Percentiles rank a stretch among this genome's conserved stretches.
phyloP scores from a whole-genome alignment of 2,329 filamentous ascomycete genomes.

The Verticillium albo-atrum region DNA sequence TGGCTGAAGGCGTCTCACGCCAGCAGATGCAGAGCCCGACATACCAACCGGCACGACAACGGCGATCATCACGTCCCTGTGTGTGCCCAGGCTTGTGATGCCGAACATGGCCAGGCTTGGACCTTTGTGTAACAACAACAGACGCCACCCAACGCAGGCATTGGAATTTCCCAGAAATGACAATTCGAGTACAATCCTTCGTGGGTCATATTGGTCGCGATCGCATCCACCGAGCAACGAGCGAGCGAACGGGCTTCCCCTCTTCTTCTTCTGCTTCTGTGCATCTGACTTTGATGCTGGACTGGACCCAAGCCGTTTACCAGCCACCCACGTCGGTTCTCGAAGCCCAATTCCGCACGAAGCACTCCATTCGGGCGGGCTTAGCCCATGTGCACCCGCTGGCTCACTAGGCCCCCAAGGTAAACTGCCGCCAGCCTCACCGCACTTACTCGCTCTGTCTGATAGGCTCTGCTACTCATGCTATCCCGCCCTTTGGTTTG shows the following conservation, averaged over 20 bases:
- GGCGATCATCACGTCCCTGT: neutral
- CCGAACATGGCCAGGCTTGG: neutral
- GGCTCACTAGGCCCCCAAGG: constrained; percentile 1
- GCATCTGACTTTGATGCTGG: neutral
- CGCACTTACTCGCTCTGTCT: constrained; percentile 11
- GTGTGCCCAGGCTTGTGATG: neutral
- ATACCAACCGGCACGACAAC: neutral
- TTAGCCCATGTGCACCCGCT: neutral
- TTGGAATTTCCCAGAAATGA: too few relatives aligned
- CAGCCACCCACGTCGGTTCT: neutral
- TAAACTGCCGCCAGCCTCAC: constrained; percentile 14
- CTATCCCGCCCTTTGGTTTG: neutral
- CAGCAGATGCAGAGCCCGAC: neutral
- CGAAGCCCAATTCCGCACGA: neutral
- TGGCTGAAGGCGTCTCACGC: neutral
- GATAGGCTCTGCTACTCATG: constrained; percentile 7
- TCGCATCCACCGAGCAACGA: neutral
- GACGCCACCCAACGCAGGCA: too few relatives aligned
- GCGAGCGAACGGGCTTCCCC: neutral
- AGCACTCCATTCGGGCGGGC: neutral
- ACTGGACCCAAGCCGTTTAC: neutral
- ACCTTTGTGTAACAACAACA: neutral
- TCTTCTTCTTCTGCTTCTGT: neutral
- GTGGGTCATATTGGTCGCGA: neutral
- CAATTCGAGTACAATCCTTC: too few relatives aligned